These are phyloP conservation scores for Suhomyces chickasaworum DNA, from an alignment of 1,139 yeast species.

Conservation along the genomic window DNA sequence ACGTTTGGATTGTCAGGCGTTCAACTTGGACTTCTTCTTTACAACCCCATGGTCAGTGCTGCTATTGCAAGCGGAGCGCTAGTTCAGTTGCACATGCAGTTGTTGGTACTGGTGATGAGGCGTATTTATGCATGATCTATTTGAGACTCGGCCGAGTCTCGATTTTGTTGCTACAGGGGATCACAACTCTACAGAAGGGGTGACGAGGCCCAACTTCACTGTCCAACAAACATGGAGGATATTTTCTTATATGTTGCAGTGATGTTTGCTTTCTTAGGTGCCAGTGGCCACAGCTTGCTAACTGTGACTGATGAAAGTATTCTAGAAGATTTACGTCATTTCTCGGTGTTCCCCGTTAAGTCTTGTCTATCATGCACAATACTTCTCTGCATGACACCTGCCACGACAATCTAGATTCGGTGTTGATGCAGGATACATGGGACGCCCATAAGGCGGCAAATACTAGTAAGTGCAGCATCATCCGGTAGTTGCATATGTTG, in stretches of 20 bases:
- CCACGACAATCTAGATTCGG: constrained; percentile 3
- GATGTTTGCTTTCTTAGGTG: background rate
- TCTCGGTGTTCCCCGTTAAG: background rate
- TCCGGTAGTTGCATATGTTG: background rate
- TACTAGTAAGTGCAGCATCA: background rate
- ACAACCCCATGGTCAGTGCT: background rate
- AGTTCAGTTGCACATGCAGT: background rate
- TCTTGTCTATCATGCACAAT: background rate
- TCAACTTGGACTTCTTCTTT: background rate
- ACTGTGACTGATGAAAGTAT: background rate
- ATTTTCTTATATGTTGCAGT: no score
- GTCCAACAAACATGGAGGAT: no score
- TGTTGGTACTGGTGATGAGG: background rate
- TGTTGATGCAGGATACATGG: background rate
- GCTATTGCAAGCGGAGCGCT: background rate
- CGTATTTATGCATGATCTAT: background rate
- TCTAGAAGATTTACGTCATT: background rate
- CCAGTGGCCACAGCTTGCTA: background rate
- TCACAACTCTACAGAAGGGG: background rate
- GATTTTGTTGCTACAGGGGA: background rate
- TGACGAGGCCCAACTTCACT: background rate
- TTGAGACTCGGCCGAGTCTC: background rate
- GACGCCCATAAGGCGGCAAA: background rate
- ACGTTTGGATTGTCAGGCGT: background rate
- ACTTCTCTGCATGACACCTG: constrained; percentile 11